Conservation (phyloP, 1,284 basidiomycete species). For the Porodaedalea pini region DNA sequence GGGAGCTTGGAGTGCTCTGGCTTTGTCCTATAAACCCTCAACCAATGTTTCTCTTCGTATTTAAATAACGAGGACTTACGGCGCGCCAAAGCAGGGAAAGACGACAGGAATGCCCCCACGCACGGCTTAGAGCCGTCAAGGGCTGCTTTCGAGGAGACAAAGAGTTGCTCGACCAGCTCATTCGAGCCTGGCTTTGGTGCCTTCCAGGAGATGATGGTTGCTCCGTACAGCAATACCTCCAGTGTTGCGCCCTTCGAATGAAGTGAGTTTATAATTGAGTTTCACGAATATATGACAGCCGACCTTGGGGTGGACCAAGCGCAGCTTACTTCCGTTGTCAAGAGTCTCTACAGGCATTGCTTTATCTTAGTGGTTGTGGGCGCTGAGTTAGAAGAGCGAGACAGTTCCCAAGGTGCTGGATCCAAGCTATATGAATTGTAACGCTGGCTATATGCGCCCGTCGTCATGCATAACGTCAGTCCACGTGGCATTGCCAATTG, state of each 20-base stretch:
- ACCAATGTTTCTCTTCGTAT: neutral
- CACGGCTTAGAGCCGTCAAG: slow-evolving; percentile 74
- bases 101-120: slow-evolving; percentile 84
- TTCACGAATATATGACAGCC: neutral
- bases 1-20: slow-evolving; percentile 67
- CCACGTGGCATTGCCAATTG: no score
- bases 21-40: slow-evolving; percentile 35
- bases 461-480: slow-evolving; percentile 9
- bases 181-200: slow-evolving; percentile 37
- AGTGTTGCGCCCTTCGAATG: slow-evolving; percentile 59
- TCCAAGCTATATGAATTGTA: neutral
- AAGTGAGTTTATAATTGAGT: neutral
- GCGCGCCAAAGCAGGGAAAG: slow-evolving; percentile 84
- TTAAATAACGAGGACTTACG: slow-evolving; percentile 27
- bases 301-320: slow-evolving; percentile 25
- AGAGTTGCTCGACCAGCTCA: slow-evolving; percentile 62
- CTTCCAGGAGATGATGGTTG: slow-evolving; percentile 80
- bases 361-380: neutral
- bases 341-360: slow-evolving; percentile 15
- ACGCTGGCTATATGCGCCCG: neutral
- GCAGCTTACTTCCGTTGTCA: slow-evolving; percentile 7
- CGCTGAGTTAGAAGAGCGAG: neutral
- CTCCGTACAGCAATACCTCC: slow-evolving; percentile 76
- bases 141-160: slow-evolving; percentile 70
- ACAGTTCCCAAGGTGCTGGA: neutral